Evolutionary conservation across 495 filamentous ascomycete genomes (phyloP).

Genomic region (Choiromyces venosus): DNA sequence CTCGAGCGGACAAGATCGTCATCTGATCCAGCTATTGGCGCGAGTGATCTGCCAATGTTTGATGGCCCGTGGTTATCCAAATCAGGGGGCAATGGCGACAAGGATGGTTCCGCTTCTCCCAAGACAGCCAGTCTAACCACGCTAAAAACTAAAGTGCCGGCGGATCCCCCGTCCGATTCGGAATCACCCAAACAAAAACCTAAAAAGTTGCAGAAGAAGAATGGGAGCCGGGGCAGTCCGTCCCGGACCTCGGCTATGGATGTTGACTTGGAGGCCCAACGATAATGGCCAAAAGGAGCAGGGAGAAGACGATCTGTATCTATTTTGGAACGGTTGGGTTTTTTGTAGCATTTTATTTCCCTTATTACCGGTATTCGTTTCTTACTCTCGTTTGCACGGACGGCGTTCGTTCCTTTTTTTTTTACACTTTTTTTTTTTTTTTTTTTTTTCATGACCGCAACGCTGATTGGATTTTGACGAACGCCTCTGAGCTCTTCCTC

Average conservation of each 20-base stretch:
- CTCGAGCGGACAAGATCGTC: conserved; percentile 2
- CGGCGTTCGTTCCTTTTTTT: conserved; percentile 32
- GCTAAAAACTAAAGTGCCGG: background rate
- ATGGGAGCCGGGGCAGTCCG: background rate
- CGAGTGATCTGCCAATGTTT: background rate
- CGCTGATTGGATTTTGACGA: conserved; percentile 2
- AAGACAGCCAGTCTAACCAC: background rate
- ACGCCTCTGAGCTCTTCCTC: background rate
- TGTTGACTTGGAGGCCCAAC: conserved; percentile 14
- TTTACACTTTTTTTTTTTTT: conserved; percentile 16
- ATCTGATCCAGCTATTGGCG: conserved; percentile 3
- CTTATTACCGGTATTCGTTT: conserved; percentile 14
- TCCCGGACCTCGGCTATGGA: conserved; percentile 2
- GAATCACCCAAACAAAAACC: conserved; percentile 18
- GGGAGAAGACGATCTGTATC: conserved; percentile 9
- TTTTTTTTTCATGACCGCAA: conserved; percentile 2
- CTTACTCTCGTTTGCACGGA: conserved; percentile 28
- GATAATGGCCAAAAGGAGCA: conserved; percentile 6
- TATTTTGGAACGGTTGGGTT: conserved; percentile 17
- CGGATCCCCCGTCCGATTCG: conserved; percentile 7
- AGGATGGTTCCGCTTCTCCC: conserved; percentile 2
- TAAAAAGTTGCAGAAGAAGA: conserved; percentile 27
- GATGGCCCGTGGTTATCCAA: conserved; percentile 16
- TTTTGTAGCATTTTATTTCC: conserved; percentile 24
- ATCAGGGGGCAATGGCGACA: background rate